Base-by-base conservation (phyloP, 352 stramenopile species). In the Globisporangium emineosum region DNA sequence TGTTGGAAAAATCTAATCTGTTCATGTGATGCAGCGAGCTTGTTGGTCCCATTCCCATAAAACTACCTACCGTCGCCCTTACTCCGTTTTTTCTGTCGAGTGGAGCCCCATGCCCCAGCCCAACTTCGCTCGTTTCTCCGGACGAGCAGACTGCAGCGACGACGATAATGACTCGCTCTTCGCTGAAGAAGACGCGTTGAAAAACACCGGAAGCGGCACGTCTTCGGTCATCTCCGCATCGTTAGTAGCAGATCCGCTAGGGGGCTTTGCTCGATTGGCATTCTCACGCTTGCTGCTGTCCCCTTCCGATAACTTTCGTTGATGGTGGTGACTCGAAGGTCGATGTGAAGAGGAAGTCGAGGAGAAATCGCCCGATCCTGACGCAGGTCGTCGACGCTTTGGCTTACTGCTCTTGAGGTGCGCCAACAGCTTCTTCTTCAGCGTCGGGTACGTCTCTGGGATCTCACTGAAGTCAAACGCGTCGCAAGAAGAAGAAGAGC, bases 61-160 rank as follows among this genome's bases (percentile, higher is more conserved):
- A n/a, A 43, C 37, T 37, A 21, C 9, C 37, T 21, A 45, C 37
- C n/a, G n/a, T 3, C 29, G 12, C 45, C 13, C n/a, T 57, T 12
- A 45, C 23, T 25, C 19, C 5, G 64, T 15, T 23, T 45, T 60
- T 17, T 65, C 58, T 47, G 40, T 23, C 19, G 64, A 64, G 32
- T 77, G 73, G 45, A 93, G 75, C 2, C 85, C 85, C 85, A 93
- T 93, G 29, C 85, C 85, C 85, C 85, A 93, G n/a, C 70, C 85
- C 9, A 93, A 73, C 70, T 90, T 93, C 12, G 62, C 69, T 8
- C 85, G 82, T 57, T 89, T 90, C 61, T 73, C 23, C 49, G 30
- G 25, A 33, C 23, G 51, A 23, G 30, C 10, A 9, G 25, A 15
- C 33, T 60, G 33, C 29, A 50, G 19, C 29, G 29, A 32, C 5